phyloP scores from a whole-genome alignment of 345 rosid genomes.

The Euphorbia peplus region DNA sequence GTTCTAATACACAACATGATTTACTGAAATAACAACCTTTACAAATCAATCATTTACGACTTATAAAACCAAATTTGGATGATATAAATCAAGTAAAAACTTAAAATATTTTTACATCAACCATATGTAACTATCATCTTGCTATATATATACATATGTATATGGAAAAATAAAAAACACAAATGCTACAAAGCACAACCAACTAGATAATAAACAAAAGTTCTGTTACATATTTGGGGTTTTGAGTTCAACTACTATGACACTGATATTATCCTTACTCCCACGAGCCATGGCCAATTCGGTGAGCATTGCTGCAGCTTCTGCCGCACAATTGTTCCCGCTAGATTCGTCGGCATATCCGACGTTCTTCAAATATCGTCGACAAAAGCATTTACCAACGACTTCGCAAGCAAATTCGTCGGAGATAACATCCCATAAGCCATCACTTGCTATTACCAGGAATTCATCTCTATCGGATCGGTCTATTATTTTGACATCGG shows the following conservation, averaged over 20 bases:
- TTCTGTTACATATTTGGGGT: background rate
- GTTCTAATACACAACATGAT: too few species aligned
- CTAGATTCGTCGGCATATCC: conserved; percentile 2
- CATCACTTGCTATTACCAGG: conserved; percentile 33
- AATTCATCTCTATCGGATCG: conserved; percentile 27
- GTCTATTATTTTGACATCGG: conserved; percentile 29
- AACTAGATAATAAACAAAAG: background rate
- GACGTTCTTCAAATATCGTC: conserved; percentile 5
- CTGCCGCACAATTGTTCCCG: conserved; percentile 13
- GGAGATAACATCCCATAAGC: conserved; percentile 42
- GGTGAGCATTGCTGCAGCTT: conserved; percentile 30
- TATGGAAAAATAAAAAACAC: background rate
- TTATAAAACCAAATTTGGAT: too few species aligned
- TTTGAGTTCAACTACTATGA: conserved; percentile 32
- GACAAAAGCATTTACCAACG: conserved; percentile 19
- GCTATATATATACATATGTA: too few species aligned
- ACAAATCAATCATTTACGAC: background rate
- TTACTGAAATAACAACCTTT: too few species aligned
- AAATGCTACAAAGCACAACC: background rate
- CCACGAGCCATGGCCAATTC: conserved; percentile 41
- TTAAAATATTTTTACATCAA: background rate
- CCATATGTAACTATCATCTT: too few species aligned
- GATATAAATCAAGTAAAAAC: too few species aligned
- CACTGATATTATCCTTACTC: conserved; percentile 40
- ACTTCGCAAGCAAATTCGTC: conserved; percentile 37